These are phyloP conservation scores for Purshia tridentata DNA, from an alignment of 306 rosid genomes.

Conservation along the genomic window DNA sequence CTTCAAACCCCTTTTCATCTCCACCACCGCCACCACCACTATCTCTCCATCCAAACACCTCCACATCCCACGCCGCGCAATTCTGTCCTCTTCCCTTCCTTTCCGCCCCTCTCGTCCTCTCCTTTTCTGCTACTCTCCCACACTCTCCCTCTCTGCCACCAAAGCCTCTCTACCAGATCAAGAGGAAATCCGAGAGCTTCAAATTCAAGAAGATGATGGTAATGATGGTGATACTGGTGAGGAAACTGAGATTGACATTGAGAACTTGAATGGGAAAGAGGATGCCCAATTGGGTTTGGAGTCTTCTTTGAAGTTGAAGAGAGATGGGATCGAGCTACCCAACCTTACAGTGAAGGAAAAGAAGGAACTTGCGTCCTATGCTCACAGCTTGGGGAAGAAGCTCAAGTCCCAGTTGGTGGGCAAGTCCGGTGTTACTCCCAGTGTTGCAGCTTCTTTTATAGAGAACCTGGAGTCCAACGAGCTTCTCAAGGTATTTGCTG, in stretches of 20 bases:
- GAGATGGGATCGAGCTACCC: slow-evolving; percentile 52
- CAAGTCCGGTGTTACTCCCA: slow-evolving; percentile 75
- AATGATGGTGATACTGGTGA: neutral
- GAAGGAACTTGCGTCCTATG: slow-evolving; percentile 82
- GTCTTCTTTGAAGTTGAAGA: slow-evolving; percentile 39
- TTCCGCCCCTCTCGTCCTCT: slow-evolving; percentile 12
- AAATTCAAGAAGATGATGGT: neutral
- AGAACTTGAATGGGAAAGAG: neutral
- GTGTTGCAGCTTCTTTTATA: slow-evolving; percentile 63
- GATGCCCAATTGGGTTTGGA: slow-evolving; percentile 1
- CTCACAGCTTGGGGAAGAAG: slow-evolving; percentile 86
- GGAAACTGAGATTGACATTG: neutral
- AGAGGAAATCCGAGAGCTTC: neutral
- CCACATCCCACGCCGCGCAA: slow-evolving; percentile 14
- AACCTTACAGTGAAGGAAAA: slow-evolving; percentile 69
- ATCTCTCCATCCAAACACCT: slow-evolving; percentile 4
- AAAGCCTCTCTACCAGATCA: slow-evolving; percentile 16
- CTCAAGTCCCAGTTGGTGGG: slow-evolving; percentile 90
- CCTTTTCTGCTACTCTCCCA: slow-evolving; percentile 30
- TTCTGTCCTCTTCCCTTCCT: slow-evolving; percentile 20
- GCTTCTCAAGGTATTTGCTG: slow-evolving; percentile 71
- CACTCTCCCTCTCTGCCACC: slow-evolving; percentile 16
- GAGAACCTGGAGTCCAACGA: slow-evolving; percentile 91
- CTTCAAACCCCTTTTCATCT: slow-evolving; percentile 42
- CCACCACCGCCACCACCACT: slow-evolving; percentile 9